Evolutionary conservation across 2,329 filamentous ascomycete genomes (phyloP).

Genomic region (Esteya vermicola): DNA sequence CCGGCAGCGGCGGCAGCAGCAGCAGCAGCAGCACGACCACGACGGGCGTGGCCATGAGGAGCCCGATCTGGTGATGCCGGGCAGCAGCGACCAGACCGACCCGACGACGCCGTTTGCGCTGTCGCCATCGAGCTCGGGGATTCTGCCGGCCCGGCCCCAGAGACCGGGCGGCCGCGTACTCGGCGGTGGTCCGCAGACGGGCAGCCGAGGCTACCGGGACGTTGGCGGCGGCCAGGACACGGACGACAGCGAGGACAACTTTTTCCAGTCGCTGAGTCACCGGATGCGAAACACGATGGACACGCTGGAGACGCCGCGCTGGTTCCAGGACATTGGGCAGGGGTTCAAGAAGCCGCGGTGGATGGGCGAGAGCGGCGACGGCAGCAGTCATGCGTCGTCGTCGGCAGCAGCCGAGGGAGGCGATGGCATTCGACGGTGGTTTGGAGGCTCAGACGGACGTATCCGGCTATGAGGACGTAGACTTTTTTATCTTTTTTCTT

Average conservation of each 20-base stretch:
- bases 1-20: constrained; percentile 28
- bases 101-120: constrained; percentile 29
- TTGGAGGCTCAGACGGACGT: constrained; percentile 30
- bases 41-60: too few species aligned
- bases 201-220: too few species aligned
- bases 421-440: constrained; percentile 39
- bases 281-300: constrained; percentile 88
- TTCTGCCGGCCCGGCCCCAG: constrained; percentile 11
- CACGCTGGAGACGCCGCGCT: constrained; percentile 64
- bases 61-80: background rate
- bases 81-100: constrained; percentile 2
- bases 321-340: constrained; percentile 59
- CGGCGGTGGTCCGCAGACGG: background rate
- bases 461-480: constrained; percentile 14
- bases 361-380: constrained; percentile 51
- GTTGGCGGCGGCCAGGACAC: constrained; percentile 18
- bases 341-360: constrained; percentile 66
- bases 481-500: background rate
- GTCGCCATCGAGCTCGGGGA: constrained; percentile 16
- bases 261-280: constrained; percentile 72
- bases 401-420: background rate
- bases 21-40: background rate
- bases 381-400: constrained; percentile 13
- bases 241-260: constrained; percentile 60
- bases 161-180: constrained; percentile 16